Conservation (phyloP, 1,284 basidiomycete genomes). For the Pseudozyma flocculosa region DNA sequence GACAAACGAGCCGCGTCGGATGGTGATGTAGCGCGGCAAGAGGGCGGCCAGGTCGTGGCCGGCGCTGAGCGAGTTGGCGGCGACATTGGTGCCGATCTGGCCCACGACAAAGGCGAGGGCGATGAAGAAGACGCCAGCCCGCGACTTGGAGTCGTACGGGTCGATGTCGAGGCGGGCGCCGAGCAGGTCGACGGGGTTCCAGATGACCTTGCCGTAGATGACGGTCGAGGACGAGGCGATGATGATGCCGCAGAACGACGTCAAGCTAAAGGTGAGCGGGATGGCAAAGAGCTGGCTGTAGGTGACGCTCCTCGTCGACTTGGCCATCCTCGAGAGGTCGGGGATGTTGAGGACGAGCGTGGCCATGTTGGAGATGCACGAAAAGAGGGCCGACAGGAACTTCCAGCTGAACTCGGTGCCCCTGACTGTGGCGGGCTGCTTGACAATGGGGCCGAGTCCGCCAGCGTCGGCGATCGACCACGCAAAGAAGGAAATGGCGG, state of each 20-base stretch:
- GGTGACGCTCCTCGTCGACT: slow-evolving; percentile 21
- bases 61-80: slow-evolving; percentile 80
- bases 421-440: slow-evolving; percentile 68
- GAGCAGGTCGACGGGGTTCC: slow-evolving; percentile 76
- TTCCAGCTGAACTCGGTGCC: slow-evolving; percentile 75
- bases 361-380: slow-evolving; percentile 42
- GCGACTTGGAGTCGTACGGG: slow-evolving; percentile 63
- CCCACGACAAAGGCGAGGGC: slow-evolving; percentile 69
- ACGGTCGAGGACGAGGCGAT: slow-evolving; percentile 76
- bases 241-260: slow-evolving; percentile 79
- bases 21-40: slow-evolving; percentile 74
- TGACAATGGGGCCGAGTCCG: slow-evolving; percentile 75
- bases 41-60: slow-evolving; percentile 82
- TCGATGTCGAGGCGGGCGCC: slow-evolving; percentile 68
- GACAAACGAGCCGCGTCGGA: slow-evolving; percentile 78
- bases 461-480: slow-evolving; percentile 75
- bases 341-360: slow-evolving; percentile 46
- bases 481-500: slow-evolving; percentile 69
- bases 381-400: slow-evolving; percentile 65
- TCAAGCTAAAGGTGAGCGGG: slow-evolving; percentile 73
- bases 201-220: slow-evolving; percentile 75
- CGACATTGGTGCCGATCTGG: slow-evolving; percentile 66
- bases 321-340: slow-evolving; percentile 44
- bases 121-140: slow-evolving; percentile 68
- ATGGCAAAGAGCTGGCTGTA: slow-evolving; percentile 61